These are phyloP conservation scores for Penicillium desertorum DNA, from an alignment of 495 filamentous ascomycete species.

Conservation along the genomic window DNA sequence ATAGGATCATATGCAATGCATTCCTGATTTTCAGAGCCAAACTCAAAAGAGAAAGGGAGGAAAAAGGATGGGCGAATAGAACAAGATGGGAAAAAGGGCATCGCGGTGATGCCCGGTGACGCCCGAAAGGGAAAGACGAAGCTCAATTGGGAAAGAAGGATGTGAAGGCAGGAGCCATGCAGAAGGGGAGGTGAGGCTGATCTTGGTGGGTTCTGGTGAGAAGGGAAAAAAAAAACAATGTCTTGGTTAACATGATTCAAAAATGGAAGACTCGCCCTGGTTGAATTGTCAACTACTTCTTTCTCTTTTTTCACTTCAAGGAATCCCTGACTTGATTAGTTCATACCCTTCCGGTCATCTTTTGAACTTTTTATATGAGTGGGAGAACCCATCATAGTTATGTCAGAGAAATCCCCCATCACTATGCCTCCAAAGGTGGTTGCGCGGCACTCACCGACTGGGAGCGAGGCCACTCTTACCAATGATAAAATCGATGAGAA, in stretches of 20 bases:
- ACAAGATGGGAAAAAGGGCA: neutral
- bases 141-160: neutral
- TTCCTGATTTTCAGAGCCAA: neutral
- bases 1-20: constrained; percentile 11
- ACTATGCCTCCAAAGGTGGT: constrained; percentile 28
- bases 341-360: constrained; percentile 15
- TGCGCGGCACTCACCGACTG: constrained; percentile 12
- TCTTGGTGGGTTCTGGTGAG: neutral
- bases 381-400: constrained; percentile 8
- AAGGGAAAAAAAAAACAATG: neutral
- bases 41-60: constrained; percentile 1
- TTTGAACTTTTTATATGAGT: constrained; percentile 19
- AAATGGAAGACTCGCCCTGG: constrained; percentile 10
- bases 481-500: constrained; percentile 28
- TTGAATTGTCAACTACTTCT: constrained; percentile 12
- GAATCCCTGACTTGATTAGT: constrained; percentile 8
- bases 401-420: constrained; percentile 32
- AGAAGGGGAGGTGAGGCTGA: constrained; percentile 2
- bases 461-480: constrained; percentile 28
- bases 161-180: neutral
- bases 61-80: neutral
- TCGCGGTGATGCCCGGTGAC: constrained; percentile 9
- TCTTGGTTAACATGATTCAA: constrained; percentile 8
- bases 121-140: constrained; percentile 3
- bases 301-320: neutral